Conservation (phyloP, 768 basidiomycete genomes). For the Psilocybe azurescens region DNA sequence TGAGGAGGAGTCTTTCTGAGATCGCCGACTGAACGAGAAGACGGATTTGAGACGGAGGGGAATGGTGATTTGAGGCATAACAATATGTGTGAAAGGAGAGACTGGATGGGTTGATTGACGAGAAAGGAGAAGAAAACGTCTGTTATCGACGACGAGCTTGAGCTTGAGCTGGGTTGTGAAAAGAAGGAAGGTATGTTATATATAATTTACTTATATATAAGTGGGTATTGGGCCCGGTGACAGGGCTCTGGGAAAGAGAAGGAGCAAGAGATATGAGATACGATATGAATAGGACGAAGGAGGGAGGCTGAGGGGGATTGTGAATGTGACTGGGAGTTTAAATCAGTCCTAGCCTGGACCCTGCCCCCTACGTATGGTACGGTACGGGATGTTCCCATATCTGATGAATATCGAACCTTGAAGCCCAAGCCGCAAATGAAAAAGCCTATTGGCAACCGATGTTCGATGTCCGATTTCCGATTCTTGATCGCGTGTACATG, state of each 20-base stretch:
- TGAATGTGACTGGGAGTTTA: background rate
- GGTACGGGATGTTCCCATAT: background rate
- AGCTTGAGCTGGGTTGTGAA: background rate
- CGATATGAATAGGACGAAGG: background rate
- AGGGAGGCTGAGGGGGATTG: background rate
- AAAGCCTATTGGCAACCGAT: background rate
- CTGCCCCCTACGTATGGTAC: background rate
- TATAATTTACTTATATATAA: too few species aligned
- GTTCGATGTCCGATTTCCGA: too few species aligned
- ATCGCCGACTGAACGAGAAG: conserved; percentile 5
- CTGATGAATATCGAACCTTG: background rate
- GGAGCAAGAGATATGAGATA: too few species aligned
- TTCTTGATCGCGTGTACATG: background rate
- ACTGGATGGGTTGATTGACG: background rate
- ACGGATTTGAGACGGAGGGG: conserved; percentile 5
- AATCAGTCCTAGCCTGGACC: background rate
- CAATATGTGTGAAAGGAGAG: background rate
- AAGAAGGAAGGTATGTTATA: background rate
- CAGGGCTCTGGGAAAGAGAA: background rate
- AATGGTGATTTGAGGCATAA: background rate
- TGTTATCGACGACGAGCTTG: background rate
- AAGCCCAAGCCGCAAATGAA: background rate
- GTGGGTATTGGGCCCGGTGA: background rate
- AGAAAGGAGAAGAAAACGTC: background rate
- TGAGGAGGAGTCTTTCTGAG: background rate